phyloP scores from a whole-genome alignment of 2,329 filamentous ascomycete genomes.

The Colletotrichum sublineola region DNA sequence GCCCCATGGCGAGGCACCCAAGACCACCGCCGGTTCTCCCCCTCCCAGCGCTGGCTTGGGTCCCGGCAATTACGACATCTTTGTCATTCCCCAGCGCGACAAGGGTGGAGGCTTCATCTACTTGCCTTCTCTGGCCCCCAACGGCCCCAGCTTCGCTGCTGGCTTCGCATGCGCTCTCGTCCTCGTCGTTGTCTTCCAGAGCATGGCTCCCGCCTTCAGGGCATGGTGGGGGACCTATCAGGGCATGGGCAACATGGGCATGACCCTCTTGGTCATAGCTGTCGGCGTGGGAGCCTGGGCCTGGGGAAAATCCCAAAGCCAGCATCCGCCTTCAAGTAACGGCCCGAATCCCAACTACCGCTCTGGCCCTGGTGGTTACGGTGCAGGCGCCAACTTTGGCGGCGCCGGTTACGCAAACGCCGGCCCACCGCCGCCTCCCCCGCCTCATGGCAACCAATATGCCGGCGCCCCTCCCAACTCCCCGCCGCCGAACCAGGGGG shows the following conservation, averaged over 20 bases:
- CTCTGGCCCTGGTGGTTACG: slow-evolving; percentile 36
- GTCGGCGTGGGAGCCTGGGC: slow-evolving; percentile 86
- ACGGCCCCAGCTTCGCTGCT: slow-evolving; percentile 91
- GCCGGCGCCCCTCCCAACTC: slow-evolving; percentile 42
- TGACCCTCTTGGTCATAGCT: slow-evolving; percentile 77
- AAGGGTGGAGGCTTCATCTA: slow-evolving; percentile 92
- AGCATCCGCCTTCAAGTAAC: slow-evolving; percentile 50
- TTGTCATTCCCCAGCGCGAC: slow-evolving; percentile 93
- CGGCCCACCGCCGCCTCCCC: slow-evolving; percentile 42
- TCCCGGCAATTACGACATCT: slow-evolving; percentile 95
- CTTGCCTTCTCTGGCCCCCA: slow-evolving; percentile 87
- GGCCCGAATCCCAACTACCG: slow-evolving; percentile 27
- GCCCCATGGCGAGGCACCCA: slow-evolving; percentile 85
- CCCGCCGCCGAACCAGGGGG: slow-evolving; percentile 44
- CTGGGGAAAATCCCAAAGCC: slow-evolving; percentile 41
- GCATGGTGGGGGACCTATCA: slow-evolving; percentile 80
- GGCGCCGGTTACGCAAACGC: slow-evolving; percentile 32
- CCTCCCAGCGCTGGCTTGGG: slow-evolving; percentile 73
- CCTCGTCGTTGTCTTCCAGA: slow-evolving; percentile 78
- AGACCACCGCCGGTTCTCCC: slow-evolving; percentile 68
- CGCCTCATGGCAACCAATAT: slow-evolving; percentile 42
- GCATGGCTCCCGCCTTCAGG: slow-evolving; percentile 79
- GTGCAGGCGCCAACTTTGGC: slow-evolving; percentile 39
- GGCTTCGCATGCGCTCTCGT: slow-evolving; percentile 84
- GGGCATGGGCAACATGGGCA: slow-evolving; percentile 78